Evolutionary conservation across 495 filamentous ascomycete genomes (phyloP), one percentile per base, ranked within the genome.

Genomic region (Amphirosellinia nigrospora): DNA sequence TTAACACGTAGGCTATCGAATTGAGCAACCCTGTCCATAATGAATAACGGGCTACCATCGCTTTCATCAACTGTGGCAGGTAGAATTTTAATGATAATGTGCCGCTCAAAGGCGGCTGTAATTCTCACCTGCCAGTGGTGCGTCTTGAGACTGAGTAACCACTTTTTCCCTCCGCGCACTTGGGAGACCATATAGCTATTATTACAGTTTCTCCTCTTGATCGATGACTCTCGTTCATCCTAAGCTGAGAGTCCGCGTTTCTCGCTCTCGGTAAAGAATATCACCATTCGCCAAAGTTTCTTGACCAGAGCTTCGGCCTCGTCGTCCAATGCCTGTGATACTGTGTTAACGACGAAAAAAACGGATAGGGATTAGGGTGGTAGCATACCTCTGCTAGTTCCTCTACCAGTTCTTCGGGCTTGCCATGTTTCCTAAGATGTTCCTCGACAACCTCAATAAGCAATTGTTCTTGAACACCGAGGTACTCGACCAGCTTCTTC

Each of bases 211-310:
- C 16, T n/a, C 21, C 19, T 23, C n/a, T 43, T 16, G 16, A 50
- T 13, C 45, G 26, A 21, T 60, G 45, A 21, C 32, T 41, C 32
- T 41, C 19, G 45, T 23, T 28, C 30, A 0, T 23, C 30, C n/a
- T 70, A 93, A 26, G 89, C 88, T 32, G 92, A 93, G 45, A 96
- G 82, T 0, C 96, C 95, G 67, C 93, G 86, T 84, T 96, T 97
- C 88, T 97, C 96, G 75, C 90, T 91, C 82, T 99, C 96, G 32
- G 93, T 95, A 75, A 94, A 98, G 90, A 98, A 98, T 78, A 98
- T 97, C 60, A 97, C 88, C 94, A 98, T 96, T 55, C 96, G 88
- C 96, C 96, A 99, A 34, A 99, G 86, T 81, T 98, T 98, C 87
- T 92, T 95, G 23, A 98, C 96, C 72, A 99, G 82, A 11, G 90